Percentiles rank a stretch among this genome's conserved stretches.
Evolutionary conservation across 495 filamentous ascomycete species (phyloP).

Genomic region (Delitschia confertaspora): DNA sequence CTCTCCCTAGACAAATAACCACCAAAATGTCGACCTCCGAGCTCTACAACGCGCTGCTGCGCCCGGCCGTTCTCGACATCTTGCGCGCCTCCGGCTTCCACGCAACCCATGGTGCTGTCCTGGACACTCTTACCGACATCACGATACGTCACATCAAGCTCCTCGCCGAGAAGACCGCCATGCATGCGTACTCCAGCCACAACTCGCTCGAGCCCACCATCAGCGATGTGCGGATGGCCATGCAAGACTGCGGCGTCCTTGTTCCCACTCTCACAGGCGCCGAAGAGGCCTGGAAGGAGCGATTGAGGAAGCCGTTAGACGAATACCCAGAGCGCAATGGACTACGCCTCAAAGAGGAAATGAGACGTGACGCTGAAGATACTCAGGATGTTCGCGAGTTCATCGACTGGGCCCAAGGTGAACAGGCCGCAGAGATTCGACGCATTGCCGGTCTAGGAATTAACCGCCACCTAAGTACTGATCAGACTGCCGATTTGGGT

Average conservation of each 20-base stretch:
- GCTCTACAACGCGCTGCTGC: constrained; percentile 68
- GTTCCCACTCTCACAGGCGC: constrained; percentile 49
- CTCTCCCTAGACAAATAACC: neutral
- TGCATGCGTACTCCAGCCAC: constrained; percentile 47
- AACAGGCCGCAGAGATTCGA: constrained; percentile 61
- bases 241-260: constrained; percentile 65
- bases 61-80: constrained; percentile 74
- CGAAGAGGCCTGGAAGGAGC: constrained; percentile 48
- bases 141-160: constrained; percentile 62
- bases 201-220: constrained; percentile 46
- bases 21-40: constrained; percentile 27
- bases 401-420: constrained; percentile 61
- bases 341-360: constrained; percentile 26
- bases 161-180: constrained; percentile 54
- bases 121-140: constrained; percentile 71
- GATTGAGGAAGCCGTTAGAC: constrained; percentile 30
- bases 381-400: constrained; percentile 63
- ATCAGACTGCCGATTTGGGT: constrained; percentile 46
- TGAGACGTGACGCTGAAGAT: constrained; percentile 53
- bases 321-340: constrained; percentile 25
- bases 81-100: constrained; percentile 82
- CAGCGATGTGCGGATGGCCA: constrained; percentile 71
- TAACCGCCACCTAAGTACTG: constrained; percentile 37
- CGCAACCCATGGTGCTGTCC: constrained; percentile 58
- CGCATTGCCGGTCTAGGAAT: constrained; percentile 49